These are phyloP conservation scores for Termitomyces sp. DNA, from an alignment of 768 basidiomycete species.

Conservation along the genomic window DNA sequence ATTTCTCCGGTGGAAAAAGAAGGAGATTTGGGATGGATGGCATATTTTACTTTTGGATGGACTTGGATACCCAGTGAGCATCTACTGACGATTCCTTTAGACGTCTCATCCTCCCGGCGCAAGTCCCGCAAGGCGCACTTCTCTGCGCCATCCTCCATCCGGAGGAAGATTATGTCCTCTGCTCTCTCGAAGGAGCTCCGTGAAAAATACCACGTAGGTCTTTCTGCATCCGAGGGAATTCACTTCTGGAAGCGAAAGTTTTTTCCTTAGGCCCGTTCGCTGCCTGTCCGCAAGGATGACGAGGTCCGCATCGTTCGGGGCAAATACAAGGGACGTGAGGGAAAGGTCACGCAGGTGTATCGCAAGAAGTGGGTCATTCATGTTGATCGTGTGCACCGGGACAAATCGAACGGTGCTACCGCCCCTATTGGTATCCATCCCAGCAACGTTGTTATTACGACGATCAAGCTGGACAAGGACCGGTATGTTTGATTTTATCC, in stretches of 20 bases:
- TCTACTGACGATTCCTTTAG: constrained; percentile 42
- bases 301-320: constrained; percentile 96
- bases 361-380: constrained; percentile 99
- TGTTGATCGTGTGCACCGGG: constrained; percentile 95
- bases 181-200: constrained; percentile 94
- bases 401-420: constrained; percentile 96
- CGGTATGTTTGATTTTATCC: constrained; percentile 38
- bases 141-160: constrained; percentile 87
- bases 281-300: constrained; percentile 97
- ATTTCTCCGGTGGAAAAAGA: constrained; percentile 21
- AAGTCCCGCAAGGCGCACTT: constrained; percentile 99
- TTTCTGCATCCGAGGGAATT: neutral
- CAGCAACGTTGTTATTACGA: constrained; percentile 93
- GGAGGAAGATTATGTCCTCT: constrained; percentile 98
- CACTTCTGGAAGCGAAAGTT: neutral
- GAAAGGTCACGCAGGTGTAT: constrained; percentile 96
- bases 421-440: constrained; percentile 95
- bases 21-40: constrained; percentile 54
- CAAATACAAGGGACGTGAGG: constrained; percentile 98
- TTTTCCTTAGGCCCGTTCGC: constrained; percentile 67
- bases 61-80: constrained; percentile 16
- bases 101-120: constrained; percentile 90
- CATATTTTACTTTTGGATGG: constrained; percentile 37
- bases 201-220: constrained; percentile 82
- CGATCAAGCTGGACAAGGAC: constrained; percentile 91